Percentiles rank a stretch among this genome's conserved stretches.
Conservation (phyloP, 768 basidiomycete genomes). For the Lyophyllum shimeji region DNA sequence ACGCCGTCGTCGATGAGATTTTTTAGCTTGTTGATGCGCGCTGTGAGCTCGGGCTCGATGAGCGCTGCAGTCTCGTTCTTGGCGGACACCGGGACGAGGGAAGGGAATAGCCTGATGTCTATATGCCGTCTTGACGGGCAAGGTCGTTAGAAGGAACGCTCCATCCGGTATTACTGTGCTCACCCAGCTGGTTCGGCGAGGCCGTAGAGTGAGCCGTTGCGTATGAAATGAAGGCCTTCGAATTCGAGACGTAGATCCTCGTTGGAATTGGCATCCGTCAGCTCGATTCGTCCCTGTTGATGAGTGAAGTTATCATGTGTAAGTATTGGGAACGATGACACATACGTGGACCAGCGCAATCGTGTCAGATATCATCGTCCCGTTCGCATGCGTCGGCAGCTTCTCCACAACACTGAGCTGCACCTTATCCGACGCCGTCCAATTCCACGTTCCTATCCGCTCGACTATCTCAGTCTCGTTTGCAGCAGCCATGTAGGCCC, state of each 20-base stretch:
- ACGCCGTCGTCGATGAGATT: constrained; percentile 66
- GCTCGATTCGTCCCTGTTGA: constrained; percentile 67
- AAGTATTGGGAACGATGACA: constrained; percentile 28
- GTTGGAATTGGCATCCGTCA: constrained; percentile 49
- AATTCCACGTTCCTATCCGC: constrained; percentile 63
- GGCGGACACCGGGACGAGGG: constrained; percentile 55
- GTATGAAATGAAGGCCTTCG: constrained; percentile 73
- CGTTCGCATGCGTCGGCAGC: constrained; percentile 36
- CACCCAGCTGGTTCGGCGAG: constrained; percentile 67
- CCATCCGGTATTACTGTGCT: constrained; percentile 14
- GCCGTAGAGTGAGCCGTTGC: constrained; percentile 77
- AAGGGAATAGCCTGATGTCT: constrained; percentile 67
- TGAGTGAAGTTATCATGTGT: constrained; percentile 1
- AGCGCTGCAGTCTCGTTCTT: constrained; percentile 60
- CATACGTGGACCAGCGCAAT: constrained; percentile 69
- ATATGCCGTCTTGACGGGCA: constrained; percentile 42
- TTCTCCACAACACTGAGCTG: constrained; percentile 69
- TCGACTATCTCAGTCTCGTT: constrained; percentile 53
- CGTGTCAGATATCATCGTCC: constrained; percentile 33
- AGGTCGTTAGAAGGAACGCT: not conserved
- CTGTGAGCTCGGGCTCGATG: constrained; percentile 58
- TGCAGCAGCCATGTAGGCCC: constrained; percentile 45
- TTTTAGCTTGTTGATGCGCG: constrained; percentile 58
- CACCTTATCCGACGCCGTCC: constrained; percentile 62
- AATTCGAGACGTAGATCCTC: constrained; percentile 71